Evolutionary conservation across 352 stramenopile species (phyloP).

Genomic region (Pythium insidiosum): DNA sequence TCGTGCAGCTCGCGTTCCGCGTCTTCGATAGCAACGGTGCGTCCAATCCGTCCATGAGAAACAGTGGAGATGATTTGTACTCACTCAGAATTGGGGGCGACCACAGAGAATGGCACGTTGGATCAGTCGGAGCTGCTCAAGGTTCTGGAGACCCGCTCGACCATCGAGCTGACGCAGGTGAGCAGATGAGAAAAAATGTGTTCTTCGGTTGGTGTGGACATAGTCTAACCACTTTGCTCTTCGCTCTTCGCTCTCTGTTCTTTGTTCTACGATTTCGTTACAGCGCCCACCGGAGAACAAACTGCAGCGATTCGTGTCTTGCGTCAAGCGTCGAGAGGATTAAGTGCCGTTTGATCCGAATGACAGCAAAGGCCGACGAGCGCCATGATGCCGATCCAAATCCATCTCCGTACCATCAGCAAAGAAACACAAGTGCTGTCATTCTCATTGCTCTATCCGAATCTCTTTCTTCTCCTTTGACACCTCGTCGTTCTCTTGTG

Average conservation of each 20-base stretch:
- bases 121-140: conserved; percentile 62
- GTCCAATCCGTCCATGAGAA: background rate
- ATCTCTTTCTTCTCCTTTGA: background rate
- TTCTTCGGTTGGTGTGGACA: no score
- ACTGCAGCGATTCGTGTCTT: background rate
- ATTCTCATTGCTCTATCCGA: no score
- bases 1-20: conserved; percentile 68
- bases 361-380: no score
- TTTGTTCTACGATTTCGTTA: background rate
- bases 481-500: conserved; percentile 1
- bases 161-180: conserved; percentile 44
- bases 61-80: no score
- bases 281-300: background rate
- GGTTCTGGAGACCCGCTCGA: conserved; percentile 53
- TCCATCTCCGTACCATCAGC: no score
- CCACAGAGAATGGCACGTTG: conserved; percentile 48
- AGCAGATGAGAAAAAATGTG: background rate
- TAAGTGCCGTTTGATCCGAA: no score
- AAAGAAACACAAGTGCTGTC: no score
- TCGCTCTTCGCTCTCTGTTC: no score
- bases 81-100: background rate
- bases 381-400: no score
- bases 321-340: background rate
- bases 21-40: conserved; percentile 66
- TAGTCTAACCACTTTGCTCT: background rate